Base-by-base conservation (phyloP, 306 rosid genomes). In the Gynostemma pentaphyllum region DNA sequence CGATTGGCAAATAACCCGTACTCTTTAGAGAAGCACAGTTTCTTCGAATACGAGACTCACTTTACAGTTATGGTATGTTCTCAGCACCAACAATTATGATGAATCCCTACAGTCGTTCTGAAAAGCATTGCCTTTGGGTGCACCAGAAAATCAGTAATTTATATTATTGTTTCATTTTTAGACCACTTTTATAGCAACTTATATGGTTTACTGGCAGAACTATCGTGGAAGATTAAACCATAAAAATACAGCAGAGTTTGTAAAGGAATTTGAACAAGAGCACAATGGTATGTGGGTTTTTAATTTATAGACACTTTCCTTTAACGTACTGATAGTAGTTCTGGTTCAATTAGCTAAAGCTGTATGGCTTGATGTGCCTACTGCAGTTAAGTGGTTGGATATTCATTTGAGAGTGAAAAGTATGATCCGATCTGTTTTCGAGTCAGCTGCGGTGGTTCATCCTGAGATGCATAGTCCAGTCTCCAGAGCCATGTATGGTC, bases 11-110 rank as follows among this genome's bases (percentile, higher is more conserved):
- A 82, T 80, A 92, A 92, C 75, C 83, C 75, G 67, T 92, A 92
- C 74, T 82, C 95, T 63, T 64, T 88, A 67, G 92, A 79, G 48
- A 82, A 78, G 79, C 84, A 76, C 66, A 92, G 98, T 64, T 69
- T 88, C 6, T 91, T 86, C 45, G 95, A 92, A 76, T 92, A 92
- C 34, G 98, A 92, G 86, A 92, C 98, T 61, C 98, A 91, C 79
- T 91, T 91, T 70, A 88, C 98, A 30, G 98, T 91, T 30, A 91
- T 91, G 98, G 98, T 91, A 87, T 72, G 91, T 42, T 72, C 32
- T 16, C 42, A 24, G 45, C 39, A 23, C 70, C 66, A 63, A 67
- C 42, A 4, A 15, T 51, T 61, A 18, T 28, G 8, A 52, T 40
- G 50, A 68, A 61, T 10, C 37, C 13, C 3, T 0, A 21, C 34